Conservation (phyloP, 108 stramenopile genomes). For the Chaetoceros tenuissimus region DNA sequence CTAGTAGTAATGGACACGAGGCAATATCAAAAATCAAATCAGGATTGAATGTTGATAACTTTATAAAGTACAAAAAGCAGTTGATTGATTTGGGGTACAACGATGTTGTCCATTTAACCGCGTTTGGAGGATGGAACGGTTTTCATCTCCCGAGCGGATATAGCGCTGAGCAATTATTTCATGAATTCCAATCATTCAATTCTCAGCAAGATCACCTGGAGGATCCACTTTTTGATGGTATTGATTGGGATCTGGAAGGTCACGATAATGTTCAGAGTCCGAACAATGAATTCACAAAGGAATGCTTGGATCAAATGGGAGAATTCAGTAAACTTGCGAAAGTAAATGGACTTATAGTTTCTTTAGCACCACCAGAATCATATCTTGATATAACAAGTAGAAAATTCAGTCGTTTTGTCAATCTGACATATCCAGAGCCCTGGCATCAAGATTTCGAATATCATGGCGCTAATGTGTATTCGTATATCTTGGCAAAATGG, state of each 20-base stretch:
- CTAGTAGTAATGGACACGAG: constrained; percentile 1
- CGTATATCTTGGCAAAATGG: constrained; percentile 60
- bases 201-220: constrained; percentile 1
- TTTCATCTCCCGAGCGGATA: constrained; percentile 37
- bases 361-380: constrained; percentile 78
- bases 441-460: constrained; percentile 56
- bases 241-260: constrained; percentile 87
- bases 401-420: constrained; percentile 28
- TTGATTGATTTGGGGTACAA: constrained; percentile 18
- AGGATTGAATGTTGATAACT: constrained; percentile 29
- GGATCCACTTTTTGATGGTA: constrained; percentile 58
- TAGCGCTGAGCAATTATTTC: constrained; percentile 32
- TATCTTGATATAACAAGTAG: constrained; percentile 56
- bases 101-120: constrained; percentile 45
- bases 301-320: constrained; percentile 52
- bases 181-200: constrained; percentile 29
- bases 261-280: constrained; percentile 44
- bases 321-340: constrained; percentile 33
- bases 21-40: constrained; percentile 7
- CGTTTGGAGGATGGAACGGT: constrained; percentile 82
- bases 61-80: constrained; percentile 18
- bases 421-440: constrained; percentile 28
- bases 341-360: constrained; percentile 50
- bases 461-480: constrained; percentile 68
- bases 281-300: constrained; percentile 34